These are phyloP conservation scores for Phytophthora parvispora DNA, from an alignment of 352 stramenopile species.

Conservation along the genomic window DNA sequence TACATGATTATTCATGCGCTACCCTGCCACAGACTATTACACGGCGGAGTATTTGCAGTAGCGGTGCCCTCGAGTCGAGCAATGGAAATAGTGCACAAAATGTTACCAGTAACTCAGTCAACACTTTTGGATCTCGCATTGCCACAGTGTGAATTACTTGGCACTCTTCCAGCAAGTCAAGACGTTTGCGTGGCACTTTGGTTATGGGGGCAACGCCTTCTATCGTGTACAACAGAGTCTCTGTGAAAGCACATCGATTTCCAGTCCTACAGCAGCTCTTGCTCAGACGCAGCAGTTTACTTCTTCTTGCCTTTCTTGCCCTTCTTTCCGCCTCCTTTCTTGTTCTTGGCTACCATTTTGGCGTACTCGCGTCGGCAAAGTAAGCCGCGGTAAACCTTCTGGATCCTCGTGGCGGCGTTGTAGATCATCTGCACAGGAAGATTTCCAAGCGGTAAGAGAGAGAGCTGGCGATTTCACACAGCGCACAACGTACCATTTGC, in stretches of 20 bases:
- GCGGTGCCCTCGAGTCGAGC: no score
- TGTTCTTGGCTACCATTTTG: slow-evolving; percentile 87
- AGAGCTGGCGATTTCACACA: background rate
- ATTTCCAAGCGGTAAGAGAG: background rate
- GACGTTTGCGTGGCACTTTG: no score
- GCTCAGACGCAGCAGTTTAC: background rate
- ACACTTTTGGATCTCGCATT: no score
- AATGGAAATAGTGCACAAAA: no score
- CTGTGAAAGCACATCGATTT: slow-evolving; percentile 18
- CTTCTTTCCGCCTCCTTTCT: slow-evolving; percentile 80
- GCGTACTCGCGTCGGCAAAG: slow-evolving; percentile 71
- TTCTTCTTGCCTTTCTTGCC: slow-evolving; percentile 53
- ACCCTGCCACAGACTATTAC: no score
- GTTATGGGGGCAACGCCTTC: no score
- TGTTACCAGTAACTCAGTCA: no score
- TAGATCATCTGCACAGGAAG: slow-evolving; percentile 62
- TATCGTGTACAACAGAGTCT: slow-evolving; percentile 2
- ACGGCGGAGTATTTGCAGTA: no score
- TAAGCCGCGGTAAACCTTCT: slow-evolving; percentile 85
- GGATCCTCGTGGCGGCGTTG: slow-evolving; percentile 77
- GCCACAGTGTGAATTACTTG: no score
- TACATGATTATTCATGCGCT: no score
- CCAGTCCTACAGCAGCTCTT: background rate
- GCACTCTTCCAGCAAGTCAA: no score
- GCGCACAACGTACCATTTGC: slow-evolving; percentile 58